Percentiles rank a stretch among this genome's conserved stretches.
Evolutionary conservation across 2,329 filamentous ascomycete genomes (phyloP).

Genomic region (Diaporthe eres): DNA sequence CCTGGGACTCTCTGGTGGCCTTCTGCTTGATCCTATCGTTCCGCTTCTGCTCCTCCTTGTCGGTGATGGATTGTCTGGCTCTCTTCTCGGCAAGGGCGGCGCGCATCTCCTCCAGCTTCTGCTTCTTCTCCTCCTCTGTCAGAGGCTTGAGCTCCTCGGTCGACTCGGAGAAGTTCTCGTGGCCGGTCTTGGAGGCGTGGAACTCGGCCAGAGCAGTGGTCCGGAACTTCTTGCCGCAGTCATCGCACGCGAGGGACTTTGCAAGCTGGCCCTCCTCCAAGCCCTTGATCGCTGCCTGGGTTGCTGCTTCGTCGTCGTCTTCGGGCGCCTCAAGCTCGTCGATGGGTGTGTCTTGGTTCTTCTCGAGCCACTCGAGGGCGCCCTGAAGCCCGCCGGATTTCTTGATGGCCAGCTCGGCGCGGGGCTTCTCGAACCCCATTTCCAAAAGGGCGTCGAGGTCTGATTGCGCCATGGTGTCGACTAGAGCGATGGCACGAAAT

Average conservation of each 20-base stretch:
- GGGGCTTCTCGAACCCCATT: conserved; percentile 87
- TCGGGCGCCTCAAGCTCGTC: conserved; percentile 78
- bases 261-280: conserved; percentile 80
- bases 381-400: conserved; percentile 85
- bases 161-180: conserved; percentile 92
- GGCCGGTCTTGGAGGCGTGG: conserved; percentile 91
- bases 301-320: conserved; percentile 57
- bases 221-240: conserved; percentile 93
- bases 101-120: conserved; percentile 81
- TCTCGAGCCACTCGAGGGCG: conserved; percentile 94
- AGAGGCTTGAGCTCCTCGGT: conserved; percentile 92
- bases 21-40: conserved; percentile 91
- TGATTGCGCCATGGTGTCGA: conserved; percentile 65
- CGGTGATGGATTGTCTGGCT: conserved; percentile 75
- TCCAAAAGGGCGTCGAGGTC: conserved; percentile 75
- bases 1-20: conserved; percentile 88
- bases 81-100: conserved; percentile 81
- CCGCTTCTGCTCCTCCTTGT: conserved; percentile 85
- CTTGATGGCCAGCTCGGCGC: conserved; percentile 87
- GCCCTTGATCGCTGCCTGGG: conserved; percentile 57
- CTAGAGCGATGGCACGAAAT: not conserved
- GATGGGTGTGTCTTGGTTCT: conserved; percentile 88
- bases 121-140: conserved; percentile 91
- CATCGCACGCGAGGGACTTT: conserved; percentile 90
- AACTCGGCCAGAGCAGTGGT: conserved; percentile 87